A percentile compares a stretch with the other conserved stretches of the same genome.
These are phyloP conservation scores for Dichotomocladium elegans DNA, from an alignment of 371 early-diverging fungal genomes.

Conservation along the genomic window DNA sequence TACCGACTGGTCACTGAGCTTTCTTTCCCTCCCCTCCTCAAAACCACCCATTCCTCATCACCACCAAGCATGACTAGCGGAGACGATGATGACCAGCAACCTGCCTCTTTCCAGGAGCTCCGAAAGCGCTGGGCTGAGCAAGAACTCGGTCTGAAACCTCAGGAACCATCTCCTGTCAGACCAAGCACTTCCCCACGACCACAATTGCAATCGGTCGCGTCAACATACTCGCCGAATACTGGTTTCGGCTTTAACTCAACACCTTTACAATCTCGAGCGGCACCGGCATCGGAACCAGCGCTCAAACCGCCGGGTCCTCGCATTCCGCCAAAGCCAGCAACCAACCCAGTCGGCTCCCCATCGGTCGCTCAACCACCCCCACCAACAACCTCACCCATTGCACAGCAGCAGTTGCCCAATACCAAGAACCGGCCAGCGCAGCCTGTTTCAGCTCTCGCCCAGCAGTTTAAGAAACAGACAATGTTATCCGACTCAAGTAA, in stretches of 20 bases:
- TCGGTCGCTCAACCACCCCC: too few relatives aligned
- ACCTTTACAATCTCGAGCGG: not conserved
- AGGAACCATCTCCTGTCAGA: slow-evolving; percentile 2
- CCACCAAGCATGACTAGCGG: slow-evolving; percentile 1
- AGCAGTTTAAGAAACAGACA: slow-evolving; percentile 13
- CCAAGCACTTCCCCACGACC: not conserved
- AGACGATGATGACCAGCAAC: slow-evolving; percentile 12
- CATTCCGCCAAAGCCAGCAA: slow-evolving; percentile 15
- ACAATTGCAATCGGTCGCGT: not conserved
- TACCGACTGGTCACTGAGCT: not conserved
- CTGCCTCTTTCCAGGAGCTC: slow-evolving; percentile 18
- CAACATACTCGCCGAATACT: not conserved
- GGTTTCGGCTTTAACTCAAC: too few relatives aligned
- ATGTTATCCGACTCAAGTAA: too few relatives aligned
- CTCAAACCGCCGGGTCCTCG: slow-evolving; percentile 2
- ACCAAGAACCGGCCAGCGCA: not conserved
- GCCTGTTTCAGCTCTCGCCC: slow-evolving; percentile 12
- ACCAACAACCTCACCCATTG: too few relatives aligned
- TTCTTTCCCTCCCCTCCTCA: not conserved
- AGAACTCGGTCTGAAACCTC: slow-evolving; percentile 5
- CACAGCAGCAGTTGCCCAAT: not conserved
- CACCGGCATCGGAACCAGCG: not conserved
- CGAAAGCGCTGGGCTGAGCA: slow-evolving; percentile 19
- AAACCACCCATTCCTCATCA: not conserved
- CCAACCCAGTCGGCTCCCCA: not conserved